Conservation (phyloP, 176 grass and related monocot species). For the Coix lacrymajobi region DNA sequence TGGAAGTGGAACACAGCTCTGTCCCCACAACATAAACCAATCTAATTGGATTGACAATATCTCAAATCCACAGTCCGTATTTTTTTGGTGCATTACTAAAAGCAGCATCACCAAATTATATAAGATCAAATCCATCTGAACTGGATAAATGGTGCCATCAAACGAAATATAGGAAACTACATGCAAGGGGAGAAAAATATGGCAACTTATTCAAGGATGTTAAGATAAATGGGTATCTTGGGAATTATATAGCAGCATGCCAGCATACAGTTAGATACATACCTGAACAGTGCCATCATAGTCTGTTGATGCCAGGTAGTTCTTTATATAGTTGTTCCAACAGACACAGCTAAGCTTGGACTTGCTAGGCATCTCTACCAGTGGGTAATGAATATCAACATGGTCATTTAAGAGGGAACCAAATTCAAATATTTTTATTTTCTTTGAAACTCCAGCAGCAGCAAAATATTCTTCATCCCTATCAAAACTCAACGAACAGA, state of each 20-base stretch:
- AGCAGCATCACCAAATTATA: neutral
- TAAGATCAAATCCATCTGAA: neutral
- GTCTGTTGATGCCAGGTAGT: slow-evolving; percentile 92
- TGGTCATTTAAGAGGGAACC: slow-evolving; percentile 73
- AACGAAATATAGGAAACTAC: neutral
- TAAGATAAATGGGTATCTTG: neutral
- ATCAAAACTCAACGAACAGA: slow-evolving; percentile 95
- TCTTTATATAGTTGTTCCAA: slow-evolving; percentile 99
- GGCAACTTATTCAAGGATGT: neutral
- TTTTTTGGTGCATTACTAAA: neutral
- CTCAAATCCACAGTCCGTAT: neutral
- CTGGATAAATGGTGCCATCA: neutral
- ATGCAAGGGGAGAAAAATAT: neutral
- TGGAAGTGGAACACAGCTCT: neutral
- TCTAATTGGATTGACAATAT: neutral
- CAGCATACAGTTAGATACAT: slow-evolving; percentile 6
- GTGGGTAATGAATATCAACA: slow-evolving; percentile 89
- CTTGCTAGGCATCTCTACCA: slow-evolving; percentile 89
- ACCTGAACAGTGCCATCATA: slow-evolving; percentile 95
- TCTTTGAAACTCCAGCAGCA: slow-evolving; percentile 92
- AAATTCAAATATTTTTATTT: slow-evolving; percentile 99
- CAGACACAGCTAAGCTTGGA: slow-evolving; percentile 81
- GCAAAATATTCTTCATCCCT: slow-evolving; percentile 98
- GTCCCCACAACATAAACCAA: neutral
- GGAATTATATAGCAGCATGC: neutral